Evolutionary conservation across 331 rosid genomes (phyloP).

Genomic region (Cydonia oblonga): DNA sequence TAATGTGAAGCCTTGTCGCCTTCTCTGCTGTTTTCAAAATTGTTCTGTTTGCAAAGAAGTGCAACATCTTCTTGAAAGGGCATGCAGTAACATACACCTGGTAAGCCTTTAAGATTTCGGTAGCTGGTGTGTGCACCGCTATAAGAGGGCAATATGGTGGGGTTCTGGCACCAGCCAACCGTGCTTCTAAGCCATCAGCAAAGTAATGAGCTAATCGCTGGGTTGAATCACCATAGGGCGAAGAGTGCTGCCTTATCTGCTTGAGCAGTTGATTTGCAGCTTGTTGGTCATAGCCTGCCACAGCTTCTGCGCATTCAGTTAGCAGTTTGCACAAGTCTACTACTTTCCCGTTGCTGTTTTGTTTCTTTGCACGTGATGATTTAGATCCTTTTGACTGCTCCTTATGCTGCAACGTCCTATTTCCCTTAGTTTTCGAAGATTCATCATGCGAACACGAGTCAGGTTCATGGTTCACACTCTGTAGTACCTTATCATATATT

Average conservation of each 20-base stretch:
- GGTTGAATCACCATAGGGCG: conserved; percentile 15
- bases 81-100: conserved; percentile 11
- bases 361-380: conserved; percentile 1
- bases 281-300: conserved; percentile 8
- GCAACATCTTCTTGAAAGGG: conserved; percentile 19
- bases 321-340: conserved; percentile 20
- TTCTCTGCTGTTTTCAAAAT: conserved; percentile 8
- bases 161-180: conserved; percentile 6
- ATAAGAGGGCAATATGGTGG: neutral
- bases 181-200: conserved; percentile 23
- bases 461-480: neutral
- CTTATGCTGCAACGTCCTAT: neutral
- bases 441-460: neutral
- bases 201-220: conserved; percentile 35
- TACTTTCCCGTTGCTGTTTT: conserved; percentile 24
- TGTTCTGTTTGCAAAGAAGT: conserved; percentile 18
- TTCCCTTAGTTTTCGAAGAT: neutral
- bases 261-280: conserved; percentile 11
- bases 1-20: conserved; percentile 17
- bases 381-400: conserved; percentile 24
- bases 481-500: conserved; percentile 38
- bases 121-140: neutral
- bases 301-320: conserved; percentile 26
- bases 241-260: conserved; percentile 21
- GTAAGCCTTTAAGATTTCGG: conserved; percentile 18